Percentiles rank a stretch among this genome's conserved stretches.
These are phyloP conservation scores for Cucurbita argyrosperma DNA, from an alignment of 306 rosid genomes.

Conservation along the genomic window DNA sequence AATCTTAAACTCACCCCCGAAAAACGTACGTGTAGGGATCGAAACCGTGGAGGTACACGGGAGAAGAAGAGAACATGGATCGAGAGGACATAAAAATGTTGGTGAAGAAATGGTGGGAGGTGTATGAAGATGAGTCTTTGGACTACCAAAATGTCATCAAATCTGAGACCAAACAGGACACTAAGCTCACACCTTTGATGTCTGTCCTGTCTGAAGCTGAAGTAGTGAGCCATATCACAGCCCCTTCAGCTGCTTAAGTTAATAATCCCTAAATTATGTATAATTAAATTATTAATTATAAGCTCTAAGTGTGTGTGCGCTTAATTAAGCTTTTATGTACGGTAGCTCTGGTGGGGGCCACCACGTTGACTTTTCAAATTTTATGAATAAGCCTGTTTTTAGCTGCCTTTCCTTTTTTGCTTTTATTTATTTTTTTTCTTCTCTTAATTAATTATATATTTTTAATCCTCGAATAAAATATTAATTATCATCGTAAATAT, in stretches of 20 bases:
- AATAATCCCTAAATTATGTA: no score
- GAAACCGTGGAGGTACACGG: conserved; percentile 46
- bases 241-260: conserved; percentile 20
- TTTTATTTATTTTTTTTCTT: neutral
- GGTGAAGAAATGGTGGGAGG: conserved; percentile 37
- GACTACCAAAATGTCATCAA: conserved; percentile 14
- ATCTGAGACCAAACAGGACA: neutral
- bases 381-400: neutral
- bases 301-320: neutral
- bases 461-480: no score
- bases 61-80: conserved; percentile 29
- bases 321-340: neutral
- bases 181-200: conserved; percentile 10
- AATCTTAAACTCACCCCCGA: neutral
- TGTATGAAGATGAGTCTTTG: conserved; percentile 28
- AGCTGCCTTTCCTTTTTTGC: neutral
- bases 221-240: conserved; percentile 6
- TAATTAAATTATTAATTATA: neutral
- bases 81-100: conserved; percentile 39
- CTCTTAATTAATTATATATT: neutral
- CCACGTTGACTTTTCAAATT: neutral
- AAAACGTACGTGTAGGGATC: conserved; percentile 14
- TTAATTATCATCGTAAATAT: no score
- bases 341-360: neutral
- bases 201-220: conserved; percentile 7